These are phyloP conservation scores for Cryptosporidium sp. DNA, from an alignment of 169 alveolate species.

Conservation along the genomic window DNA sequence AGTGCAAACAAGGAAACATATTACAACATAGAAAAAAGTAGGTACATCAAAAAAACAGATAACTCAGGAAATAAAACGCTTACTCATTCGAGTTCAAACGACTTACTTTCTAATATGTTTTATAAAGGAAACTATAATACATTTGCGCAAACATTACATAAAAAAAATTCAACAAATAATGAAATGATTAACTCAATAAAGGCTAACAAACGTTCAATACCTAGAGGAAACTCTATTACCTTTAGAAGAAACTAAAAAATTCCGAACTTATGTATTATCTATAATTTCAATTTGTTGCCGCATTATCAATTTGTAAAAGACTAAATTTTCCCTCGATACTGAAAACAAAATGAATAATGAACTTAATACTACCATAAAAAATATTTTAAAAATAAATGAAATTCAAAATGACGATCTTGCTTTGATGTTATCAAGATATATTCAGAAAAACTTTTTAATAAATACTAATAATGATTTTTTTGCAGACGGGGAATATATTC, in stretches of 20 bases:
- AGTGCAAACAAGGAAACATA: background rate
- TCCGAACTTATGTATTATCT: background rate
- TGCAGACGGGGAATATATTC: background rate
- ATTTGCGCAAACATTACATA: background rate
- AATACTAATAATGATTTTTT: background rate
- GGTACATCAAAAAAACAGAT: background rate
- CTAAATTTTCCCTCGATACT: background rate
- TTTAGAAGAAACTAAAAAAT: slow-evolving; percentile 3
- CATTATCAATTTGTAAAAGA: background rate
- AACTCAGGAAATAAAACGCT: background rate
- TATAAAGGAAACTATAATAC: background rate
- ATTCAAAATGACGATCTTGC: slow-evolving; percentile 6
- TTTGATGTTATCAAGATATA: slow-evolving; percentile 11
- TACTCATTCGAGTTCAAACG: slow-evolving; percentile 34
- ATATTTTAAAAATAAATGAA: slow-evolving; percentile 19
- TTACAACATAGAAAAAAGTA: background rate
- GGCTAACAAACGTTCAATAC: background rate
- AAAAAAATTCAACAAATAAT: background rate
- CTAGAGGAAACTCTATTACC: slow-evolving; percentile 2
- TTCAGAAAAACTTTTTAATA: background rate
- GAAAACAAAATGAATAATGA: slow-evolving; percentile 30
- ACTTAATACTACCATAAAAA: slow-evolving; percentile 6
- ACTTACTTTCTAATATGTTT: slow-evolving; percentile 46
- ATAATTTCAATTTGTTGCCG: slow-evolving; percentile 1
- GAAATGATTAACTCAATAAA: background rate